Percentiles rank a stretch among this genome's conserved stretches.
These are phyloP conservation scores for Vitis rotundifolia DNA, from an alignment of 164 flowering plant species.

Conservation along the genomic window DNA sequence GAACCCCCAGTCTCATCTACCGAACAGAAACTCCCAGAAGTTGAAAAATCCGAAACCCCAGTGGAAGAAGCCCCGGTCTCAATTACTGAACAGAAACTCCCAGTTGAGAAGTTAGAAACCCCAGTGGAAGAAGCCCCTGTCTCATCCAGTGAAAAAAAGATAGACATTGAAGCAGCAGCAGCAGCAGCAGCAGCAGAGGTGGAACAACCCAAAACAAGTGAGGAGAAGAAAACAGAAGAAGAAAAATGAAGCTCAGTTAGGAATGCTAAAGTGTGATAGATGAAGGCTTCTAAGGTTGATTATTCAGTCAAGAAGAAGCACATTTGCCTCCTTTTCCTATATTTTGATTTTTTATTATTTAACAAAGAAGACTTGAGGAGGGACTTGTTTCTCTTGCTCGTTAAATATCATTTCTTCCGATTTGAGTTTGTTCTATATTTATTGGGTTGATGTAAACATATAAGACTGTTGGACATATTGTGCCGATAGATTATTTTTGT, in stretches of 20 bases:
- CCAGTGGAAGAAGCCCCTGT: neutral
- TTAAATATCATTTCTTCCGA: neutral
- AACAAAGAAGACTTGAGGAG: neutral
- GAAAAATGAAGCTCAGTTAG: neutral
- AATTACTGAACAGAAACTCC: neutral
- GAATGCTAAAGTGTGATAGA: neutral
- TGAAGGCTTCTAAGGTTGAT: neutral
- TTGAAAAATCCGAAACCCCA: neutral
- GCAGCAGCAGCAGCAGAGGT: constrained; percentile 5
- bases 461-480: no score
- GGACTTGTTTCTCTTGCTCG: neutral
- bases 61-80: neutral
- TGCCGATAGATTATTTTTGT: no score
- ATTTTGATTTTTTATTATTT: neutral
- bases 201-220: constrained; percentile 2
- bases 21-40: constrained; percentile 7
- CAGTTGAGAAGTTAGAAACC: neutral
- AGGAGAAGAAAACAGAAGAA: neutral
- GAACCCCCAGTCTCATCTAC: neutral
- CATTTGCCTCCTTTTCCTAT: neutral
- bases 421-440: no score
- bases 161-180: neutral
- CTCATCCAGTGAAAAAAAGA: neutral
- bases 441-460: no score
- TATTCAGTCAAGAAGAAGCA: neutral